Percentiles rank a stretch among this genome's conserved stretches.
These are phyloP conservation scores for Galerina marginata DNA, from an alignment of 768 basidiomycete genomes.

Conservation along the genomic window DNA sequence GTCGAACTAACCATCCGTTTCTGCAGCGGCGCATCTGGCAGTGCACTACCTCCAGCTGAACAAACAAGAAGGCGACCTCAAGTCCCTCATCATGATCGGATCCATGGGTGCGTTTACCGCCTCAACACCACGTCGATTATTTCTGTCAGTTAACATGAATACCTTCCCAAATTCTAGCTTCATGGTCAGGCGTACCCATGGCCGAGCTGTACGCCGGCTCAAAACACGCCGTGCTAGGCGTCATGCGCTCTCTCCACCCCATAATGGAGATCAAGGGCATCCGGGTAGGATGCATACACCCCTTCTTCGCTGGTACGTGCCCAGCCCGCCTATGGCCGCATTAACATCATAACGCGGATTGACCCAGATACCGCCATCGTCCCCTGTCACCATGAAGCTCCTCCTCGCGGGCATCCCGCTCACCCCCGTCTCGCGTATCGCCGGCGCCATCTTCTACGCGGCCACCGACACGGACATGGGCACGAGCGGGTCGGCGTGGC, in stretches of 20 bases:
- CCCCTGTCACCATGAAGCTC: conserved; percentile 40
- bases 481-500: conserved; percentile 52
- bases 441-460: conserved; percentile 56
- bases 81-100: conserved; percentile 56
- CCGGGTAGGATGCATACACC: conserved; percentile 53
- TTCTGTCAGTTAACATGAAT: neutral
- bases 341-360: conserved; percentile 1
- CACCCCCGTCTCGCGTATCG: conserved; percentile 51
- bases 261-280: conserved; percentile 41
- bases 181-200: conserved; percentile 50
- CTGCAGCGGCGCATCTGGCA: conserved; percentile 52
- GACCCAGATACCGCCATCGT: conserved; percentile 54
- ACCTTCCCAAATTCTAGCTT: conserved; percentile 39
- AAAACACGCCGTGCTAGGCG: conserved; percentile 58
- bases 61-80: conserved; percentile 44
- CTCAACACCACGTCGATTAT: neutral
- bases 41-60: conserved; percentile 53
- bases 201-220: conserved; percentile 55
- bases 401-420: conserved; percentile 55
- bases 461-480: conserved; percentile 49
- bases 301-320: conserved; percentile 55
- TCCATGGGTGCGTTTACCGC: conserved; percentile 50
- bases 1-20: neutral
- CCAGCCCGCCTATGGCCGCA: neutral
- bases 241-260: conserved; percentile 54